Evolutionary conservation across 495 filamentous ascomycete genomes (phyloP), one percentile per base, ranked within the genome.

Genomic region (Podospora sp.): DNA sequence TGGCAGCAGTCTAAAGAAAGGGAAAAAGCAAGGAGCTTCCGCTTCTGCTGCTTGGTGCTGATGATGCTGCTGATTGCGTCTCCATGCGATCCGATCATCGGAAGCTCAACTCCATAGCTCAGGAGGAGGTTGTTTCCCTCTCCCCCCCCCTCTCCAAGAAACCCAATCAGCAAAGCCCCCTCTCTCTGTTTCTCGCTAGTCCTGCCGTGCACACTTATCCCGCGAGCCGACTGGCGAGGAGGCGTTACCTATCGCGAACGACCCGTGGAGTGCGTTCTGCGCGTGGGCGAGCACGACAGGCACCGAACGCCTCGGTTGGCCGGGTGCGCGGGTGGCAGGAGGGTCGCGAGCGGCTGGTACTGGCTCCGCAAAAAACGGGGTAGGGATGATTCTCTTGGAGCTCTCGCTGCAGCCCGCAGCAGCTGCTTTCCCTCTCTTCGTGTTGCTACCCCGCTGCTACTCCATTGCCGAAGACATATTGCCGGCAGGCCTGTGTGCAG

Each of bases 401-500:
- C 29, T 33, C 29, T 18, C 25, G 20, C 58, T 52, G 58, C 58
- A 33, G 12, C 35, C n/a, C 9, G 36, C n/a, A 25, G 16, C 24
- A 25, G 16, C 24, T 24, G n/a, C 20, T 25, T 50, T 7, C 25
- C 50, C 55, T 50, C 36, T 5, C n/a, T 29, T 40, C 20, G n/a
- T 33, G 7, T 20, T 24, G 60, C 26, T 62, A 66, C 63, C 60
- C 57, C 52, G 66, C 65, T 26, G 55, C 53, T 24, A 27, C 65
- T 67, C 29, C 35, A 58, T 65, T 26, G 24, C 73, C 74, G 36
- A 83, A 79, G 56, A 84, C 71, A 69, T 81, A 84, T 66, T 83
- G 72, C 60, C 82, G 78, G 71, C 82, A 84, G 3, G 81, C 80
- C 82, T 84, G 62, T 33, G 29, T 33, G 63, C 62, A 50, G 56